phyloP scores from a whole-genome alignment of 2,329 filamentous ascomycete genomes.

The Neopestalotiopsis sp. region DNA sequence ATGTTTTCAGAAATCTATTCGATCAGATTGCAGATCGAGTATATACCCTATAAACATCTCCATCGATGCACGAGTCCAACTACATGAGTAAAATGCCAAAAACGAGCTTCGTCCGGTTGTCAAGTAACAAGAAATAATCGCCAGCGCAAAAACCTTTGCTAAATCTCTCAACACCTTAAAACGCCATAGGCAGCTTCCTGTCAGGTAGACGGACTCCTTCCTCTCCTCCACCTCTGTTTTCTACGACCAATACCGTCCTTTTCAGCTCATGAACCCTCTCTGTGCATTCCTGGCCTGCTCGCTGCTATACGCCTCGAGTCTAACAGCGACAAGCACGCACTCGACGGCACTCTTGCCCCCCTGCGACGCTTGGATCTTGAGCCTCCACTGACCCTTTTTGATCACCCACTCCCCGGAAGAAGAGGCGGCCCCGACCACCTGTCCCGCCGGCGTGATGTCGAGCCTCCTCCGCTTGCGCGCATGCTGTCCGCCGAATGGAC shows the following conservation, averaged over 20 bases:
- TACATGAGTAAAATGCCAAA: background rate
- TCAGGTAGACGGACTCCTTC: background rate
- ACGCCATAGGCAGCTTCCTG: background rate
- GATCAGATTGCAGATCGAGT: no score
- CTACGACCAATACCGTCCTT: background rate
- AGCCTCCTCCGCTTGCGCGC: constrained; percentile 53
- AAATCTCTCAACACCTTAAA: background rate
- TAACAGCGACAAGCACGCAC: constrained; percentile 77
- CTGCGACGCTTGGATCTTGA: constrained; percentile 64
- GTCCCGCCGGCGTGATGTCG: constrained; percentile 37
- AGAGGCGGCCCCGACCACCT: constrained; percentile 21
- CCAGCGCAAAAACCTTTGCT: background rate
- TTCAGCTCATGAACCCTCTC: constrained; percentile 64
- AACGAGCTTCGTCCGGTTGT: background rate
- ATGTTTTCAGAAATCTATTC: no score
- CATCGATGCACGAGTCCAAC: background rate
- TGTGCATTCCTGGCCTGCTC: constrained; percentile 70
- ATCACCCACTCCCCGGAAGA: constrained; percentile 63
- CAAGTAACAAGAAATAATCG: background rate
- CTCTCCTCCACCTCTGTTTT: background rate
- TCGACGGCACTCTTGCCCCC: constrained; percentile 64
- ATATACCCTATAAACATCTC: no score
- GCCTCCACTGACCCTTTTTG: constrained; percentile 72
- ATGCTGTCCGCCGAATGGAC: constrained; percentile 36
- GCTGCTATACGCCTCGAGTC: constrained; percentile 73